Base-by-base conservation (phyloP, 192 early-diverging fungal species). In the Jimgerdemannia flammicorona region DNA sequence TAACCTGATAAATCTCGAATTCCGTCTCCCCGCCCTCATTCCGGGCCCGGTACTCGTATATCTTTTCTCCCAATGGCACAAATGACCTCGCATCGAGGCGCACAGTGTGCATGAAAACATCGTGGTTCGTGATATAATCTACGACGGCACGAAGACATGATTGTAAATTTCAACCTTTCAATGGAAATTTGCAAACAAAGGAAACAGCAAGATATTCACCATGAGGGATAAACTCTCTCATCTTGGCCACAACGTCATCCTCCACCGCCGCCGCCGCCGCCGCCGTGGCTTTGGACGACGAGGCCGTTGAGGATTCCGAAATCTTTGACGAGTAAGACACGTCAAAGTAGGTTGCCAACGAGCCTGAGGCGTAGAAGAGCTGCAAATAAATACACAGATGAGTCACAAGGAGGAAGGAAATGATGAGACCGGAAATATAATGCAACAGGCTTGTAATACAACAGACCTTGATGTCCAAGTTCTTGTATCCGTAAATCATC, bases 401-500 rank as follows among this genome's bases (percentile, higher is more conserved):
- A 6, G 69, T 20, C 20, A 67, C 59, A 18, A 6, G 73, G 43
- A 71, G 72, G 3, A 6, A 41, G 3, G 8, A 69, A 3, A 6
- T 66, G 6, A n/a, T 17, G 39, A 29, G 3, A n/a, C 14, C 64
- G 41, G 41, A 42, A 70, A 74, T 74, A 67, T 59, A 40, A 3
- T 59, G 29, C 29, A 29, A 29, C 29, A 29, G 64, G 1, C 14
- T 65, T 65, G 19, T 19, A 41, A 68, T 19, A 68, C 29, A 68
- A 41, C 59, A 2, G 74, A 80, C 84, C 72, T 91, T 87, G 72
- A 96, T 90, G 43, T 78, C 72, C 71, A 98, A 82, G 54, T 91
- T 89, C 81, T 95, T 95, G 84, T 95, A 99, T 49, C 97, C 97
- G 72, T 93, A 96, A 18, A 96, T 88, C 29, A 90, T 88, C 81